phyloP scores from a whole-genome alignment of 768 basidiomycete species.

The Rhodotorula paludigena region DNA sequence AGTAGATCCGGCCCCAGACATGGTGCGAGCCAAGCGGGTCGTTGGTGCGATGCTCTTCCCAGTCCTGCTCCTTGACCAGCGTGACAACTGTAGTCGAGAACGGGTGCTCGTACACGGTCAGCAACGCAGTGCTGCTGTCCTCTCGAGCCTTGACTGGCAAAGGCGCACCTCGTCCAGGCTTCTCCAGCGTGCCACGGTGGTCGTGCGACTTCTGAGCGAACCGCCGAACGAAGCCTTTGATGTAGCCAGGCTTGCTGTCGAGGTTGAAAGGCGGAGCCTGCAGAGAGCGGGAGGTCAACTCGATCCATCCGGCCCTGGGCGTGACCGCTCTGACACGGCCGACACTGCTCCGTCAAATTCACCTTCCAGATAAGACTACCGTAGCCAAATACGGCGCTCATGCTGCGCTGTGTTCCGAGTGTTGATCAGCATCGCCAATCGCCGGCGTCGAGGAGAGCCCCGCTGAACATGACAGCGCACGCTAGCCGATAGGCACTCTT shows the following conservation, averaged over 20 bases:
- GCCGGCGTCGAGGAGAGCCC: no score
- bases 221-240: conserved; percentile 83
- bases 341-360: neutral
- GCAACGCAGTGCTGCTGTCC: neutral
- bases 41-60: conserved; percentile 57
- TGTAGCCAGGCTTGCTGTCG: conserved; percentile 65
- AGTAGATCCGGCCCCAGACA: conserved; percentile 88
- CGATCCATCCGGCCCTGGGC: neutral
- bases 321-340: neutral
- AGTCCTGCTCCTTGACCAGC: conserved; percentile 78
- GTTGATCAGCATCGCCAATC: no score
- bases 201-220: conserved; percentile 91
- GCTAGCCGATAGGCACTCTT: no score
- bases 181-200: conserved; percentile 83
- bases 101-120: no score
- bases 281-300: no score
- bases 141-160: no score
- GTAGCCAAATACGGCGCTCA: neutral
- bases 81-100: conserved; percentile 63
- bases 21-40: conserved; percentile 51
- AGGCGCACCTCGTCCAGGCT: conserved; percentile 32
- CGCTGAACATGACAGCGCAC: no score
- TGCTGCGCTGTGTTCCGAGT: no score
- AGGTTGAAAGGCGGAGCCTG: conserved; percentile 32
- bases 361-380: conserved; percentile 15